These are phyloP conservation scores for Secale cereale DNA, from an alignment of 176 grass and related monocot genomes.

Conservation along the genomic window DNA sequence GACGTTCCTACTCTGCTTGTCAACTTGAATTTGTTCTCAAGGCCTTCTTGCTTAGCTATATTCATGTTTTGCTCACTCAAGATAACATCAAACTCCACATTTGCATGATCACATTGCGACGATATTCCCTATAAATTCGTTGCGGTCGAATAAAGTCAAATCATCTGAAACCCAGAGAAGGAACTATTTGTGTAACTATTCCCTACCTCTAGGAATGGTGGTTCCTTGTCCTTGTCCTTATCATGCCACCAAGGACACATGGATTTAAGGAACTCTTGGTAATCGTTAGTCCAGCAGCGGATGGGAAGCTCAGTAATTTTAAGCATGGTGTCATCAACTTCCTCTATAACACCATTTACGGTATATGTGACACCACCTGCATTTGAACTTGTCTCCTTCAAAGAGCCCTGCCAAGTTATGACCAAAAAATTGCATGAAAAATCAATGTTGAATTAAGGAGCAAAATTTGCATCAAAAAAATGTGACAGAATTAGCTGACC, in stretches of 20 bases:
- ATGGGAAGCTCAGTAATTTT: conserved; percentile 74
- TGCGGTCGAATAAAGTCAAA: not conserved
- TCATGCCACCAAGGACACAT: conserved; percentile 33
- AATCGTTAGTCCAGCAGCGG: conserved; percentile 66
- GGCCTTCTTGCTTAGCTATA: conserved; percentile 69
- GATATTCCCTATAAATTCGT: conserved; percentile 39
- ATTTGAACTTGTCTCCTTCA: too few species aligned
- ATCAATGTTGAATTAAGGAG: not conserved
- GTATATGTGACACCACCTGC: too few species aligned
- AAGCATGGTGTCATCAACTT: conserved; percentile 37
- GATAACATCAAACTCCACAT: conserved; percentile 55
- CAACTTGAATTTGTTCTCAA: conserved; percentile 86
- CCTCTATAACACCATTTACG: conserved; percentile 6
- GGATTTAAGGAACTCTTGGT: conserved; percentile 58
- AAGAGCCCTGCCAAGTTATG: not conserved
- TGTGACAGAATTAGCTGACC: conserved; percentile 10
- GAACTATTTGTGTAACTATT: not conserved
- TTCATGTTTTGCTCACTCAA: conserved; percentile 68
- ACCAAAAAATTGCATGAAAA: too few species aligned
- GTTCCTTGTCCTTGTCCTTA: conserved; percentile 18
- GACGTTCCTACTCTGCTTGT: conserved; percentile 67
- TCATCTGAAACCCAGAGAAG: not conserved
- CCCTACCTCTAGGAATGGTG: conserved; percentile 68
- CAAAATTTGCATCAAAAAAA: not conserved
- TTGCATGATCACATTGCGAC: conserved; percentile 49